A percentile compares a stretch with the other conserved stretches of the same genome.
phyloP scores from a whole-genome alignment of 495 filamentous ascomycete species.

The Viridothelium virens region DNA sequence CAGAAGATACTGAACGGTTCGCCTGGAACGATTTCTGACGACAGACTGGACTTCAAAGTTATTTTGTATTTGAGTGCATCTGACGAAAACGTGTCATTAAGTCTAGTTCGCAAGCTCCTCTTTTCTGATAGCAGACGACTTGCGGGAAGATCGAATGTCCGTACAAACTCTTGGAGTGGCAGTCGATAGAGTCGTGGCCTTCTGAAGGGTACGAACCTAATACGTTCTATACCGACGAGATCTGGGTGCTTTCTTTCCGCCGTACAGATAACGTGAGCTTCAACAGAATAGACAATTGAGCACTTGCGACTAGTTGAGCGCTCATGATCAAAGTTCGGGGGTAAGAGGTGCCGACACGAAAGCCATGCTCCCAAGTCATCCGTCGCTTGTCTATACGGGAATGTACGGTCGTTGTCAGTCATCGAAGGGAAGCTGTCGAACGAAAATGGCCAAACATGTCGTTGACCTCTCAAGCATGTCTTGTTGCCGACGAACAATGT shows the following conservation, averaged over 20 bases:
- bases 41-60: neutral
- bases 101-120: neutral
- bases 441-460: neutral
- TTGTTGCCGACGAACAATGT: neutral
- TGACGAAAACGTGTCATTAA: neutral
- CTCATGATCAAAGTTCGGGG: neutral
- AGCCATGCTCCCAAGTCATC: neutral
- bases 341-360: neutral
- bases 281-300: neutral
- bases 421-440: constrained; percentile 4
- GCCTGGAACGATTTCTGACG: neutral
- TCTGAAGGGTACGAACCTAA: neutral
- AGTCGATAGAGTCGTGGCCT: neutral
- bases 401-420: neutral
- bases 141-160: neutral
- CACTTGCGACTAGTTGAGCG: neutral
- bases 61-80: neutral
- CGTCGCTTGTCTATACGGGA: neutral
- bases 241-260: neutral
- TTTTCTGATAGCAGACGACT: neutral
- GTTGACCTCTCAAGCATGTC: neutral
- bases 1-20: neutral
- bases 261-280: neutral
- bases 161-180: neutral
- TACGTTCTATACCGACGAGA: neutral